These are phyloP conservation scores for Colletotrichum sp. DNA, from an alignment of 2,329 filamentous ascomycete species.

Conservation along the genomic window DNA sequence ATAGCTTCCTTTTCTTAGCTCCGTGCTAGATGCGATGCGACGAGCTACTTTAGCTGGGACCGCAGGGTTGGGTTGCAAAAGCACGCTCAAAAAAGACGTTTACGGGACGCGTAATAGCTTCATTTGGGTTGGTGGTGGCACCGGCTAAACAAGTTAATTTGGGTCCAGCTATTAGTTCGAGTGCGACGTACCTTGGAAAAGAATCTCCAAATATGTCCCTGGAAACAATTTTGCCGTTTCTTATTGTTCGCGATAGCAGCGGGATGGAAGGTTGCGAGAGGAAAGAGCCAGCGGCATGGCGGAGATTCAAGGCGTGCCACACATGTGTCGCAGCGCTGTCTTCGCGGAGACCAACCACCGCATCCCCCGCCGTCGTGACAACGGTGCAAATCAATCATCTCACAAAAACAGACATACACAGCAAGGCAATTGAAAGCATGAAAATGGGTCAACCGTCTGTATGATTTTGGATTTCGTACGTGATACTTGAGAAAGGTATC, in stretches of 20 bases:
- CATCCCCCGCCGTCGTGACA: not conserved
- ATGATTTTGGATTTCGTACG: not conserved
- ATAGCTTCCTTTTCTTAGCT: not conserved
- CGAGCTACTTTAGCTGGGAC: not conserved
- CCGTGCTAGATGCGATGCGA: not conserved
- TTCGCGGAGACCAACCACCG: not conserved
- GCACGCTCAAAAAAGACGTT: not conserved
- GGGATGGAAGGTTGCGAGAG: not conserved
- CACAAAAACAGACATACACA: not conserved
- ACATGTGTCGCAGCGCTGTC: not conserved
- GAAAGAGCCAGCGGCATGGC: not conserved
- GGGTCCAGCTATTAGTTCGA: not conserved
- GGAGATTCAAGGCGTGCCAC: not conserved
- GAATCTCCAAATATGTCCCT: not conserved
- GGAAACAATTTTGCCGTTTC: not conserved
- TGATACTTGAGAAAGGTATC: conserved; percentile 1
- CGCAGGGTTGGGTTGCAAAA: not conserved
- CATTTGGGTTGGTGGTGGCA: not conserved
- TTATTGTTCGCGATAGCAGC: not conserved
- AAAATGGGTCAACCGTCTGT: not conserved
- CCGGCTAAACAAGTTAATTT: not conserved
- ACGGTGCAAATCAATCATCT: not conserved
- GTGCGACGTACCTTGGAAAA: not conserved
- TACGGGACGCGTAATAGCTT: not conserved
- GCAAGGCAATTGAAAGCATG: not conserved